These are phyloP conservation scores for Rehmannia glutinosa DNA, from an alignment of 257 asterid species.

Conservation along the genomic window DNA sequence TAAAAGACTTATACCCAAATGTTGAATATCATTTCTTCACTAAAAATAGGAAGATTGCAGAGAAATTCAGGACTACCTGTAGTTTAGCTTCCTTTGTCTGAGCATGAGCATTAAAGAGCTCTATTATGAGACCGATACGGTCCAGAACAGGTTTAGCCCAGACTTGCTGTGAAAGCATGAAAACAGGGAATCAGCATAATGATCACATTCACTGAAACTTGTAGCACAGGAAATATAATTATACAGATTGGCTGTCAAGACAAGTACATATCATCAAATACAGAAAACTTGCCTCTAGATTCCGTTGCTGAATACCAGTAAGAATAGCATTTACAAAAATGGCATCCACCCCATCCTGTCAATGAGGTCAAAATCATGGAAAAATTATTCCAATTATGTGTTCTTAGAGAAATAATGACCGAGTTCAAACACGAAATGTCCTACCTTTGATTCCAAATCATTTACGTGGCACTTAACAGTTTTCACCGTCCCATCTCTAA, in stretches of 20 bases:
- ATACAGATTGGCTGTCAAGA: not conserved
- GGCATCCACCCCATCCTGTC: slow-evolving; percentile 78
- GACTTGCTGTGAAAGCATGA: slow-evolving; percentile 37
- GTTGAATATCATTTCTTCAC: not conserved
- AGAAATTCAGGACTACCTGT: slow-evolving; percentile 48
- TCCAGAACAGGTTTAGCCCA: slow-evolving; percentile 96
- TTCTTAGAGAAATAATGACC: not conserved
- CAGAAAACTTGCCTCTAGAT: slow-evolving; percentile 66
- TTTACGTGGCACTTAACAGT: slow-evolving; percentile 66
- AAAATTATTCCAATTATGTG: not conserved
- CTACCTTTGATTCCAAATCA: slow-evolving; percentile 70
- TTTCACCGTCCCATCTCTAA: slow-evolving; percentile 82
- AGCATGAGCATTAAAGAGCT: slow-evolving; percentile 97
- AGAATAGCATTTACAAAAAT: slow-evolving; percentile 86
- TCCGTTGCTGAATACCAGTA: slow-evolving; percentile 80
- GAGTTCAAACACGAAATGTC: slow-evolving; percentile 13
- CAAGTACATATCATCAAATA: not conserved
- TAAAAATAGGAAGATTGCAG: slow-evolving; percentile 11
- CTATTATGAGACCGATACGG: slow-evolving; percentile 89
- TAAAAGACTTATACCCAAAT: not conserved
- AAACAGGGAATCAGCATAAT: slow-evolving; percentile 12
- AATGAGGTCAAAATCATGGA: not conserved
- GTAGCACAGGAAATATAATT: not conserved
- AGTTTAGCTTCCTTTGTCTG: slow-evolving; percentile 96
- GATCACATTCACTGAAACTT: not conserved